Percentiles rank a stretch among this genome's conserved stretches.
Evolutionary conservation across 768 basidiomycete species (phyloP).

Genomic region (Phaeotremella skinneri): DNA sequence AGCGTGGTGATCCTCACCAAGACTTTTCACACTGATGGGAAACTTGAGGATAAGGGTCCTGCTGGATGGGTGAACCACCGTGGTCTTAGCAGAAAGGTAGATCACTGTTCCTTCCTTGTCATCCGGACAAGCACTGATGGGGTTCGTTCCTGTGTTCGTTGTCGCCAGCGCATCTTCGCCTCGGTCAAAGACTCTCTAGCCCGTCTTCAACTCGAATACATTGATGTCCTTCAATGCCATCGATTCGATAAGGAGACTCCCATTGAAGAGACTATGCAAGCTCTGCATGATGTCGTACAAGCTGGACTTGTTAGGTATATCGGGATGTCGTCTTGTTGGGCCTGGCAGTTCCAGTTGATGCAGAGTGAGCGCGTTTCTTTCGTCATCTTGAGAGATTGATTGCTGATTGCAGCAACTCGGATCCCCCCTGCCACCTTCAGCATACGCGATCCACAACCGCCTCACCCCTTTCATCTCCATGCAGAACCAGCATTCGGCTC

Average conservation of each 20-base stretch:
- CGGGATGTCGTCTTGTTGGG: conserved; percentile 54
- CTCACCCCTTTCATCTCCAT: conserved; percentile 66
- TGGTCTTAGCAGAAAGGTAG: conserved; percentile 37
- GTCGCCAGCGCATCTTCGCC: conserved; percentile 63
- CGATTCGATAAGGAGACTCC: conserved; percentile 63
- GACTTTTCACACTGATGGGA: conserved; percentile 46
- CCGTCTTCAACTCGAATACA: conserved; percentile 71
- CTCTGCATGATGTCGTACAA: conserved; percentile 54
- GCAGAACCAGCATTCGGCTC: conserved; percentile 65
- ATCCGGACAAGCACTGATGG: neutral
- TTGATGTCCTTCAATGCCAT: conserved; percentile 68
- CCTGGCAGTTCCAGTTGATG: conserved; percentile 50
- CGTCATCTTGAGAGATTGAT: neutral
- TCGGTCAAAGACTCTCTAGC: conserved; percentile 59
- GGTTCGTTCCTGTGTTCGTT: too few relatives aligned
- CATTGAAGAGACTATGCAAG: conserved; percentile 60
- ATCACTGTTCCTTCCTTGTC: neutral
- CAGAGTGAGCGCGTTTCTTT: conserved; percentile 32
- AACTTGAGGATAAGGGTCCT: conserved; percentile 32
- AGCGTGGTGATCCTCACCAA: conserved; percentile 83
- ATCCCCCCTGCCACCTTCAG: conserved; percentile 44
- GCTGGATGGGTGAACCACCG: conserved; percentile 38
- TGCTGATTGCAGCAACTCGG: neutral
- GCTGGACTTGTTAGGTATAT: conserved; percentile 53
- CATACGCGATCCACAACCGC: conserved; percentile 62